Evolutionary conservation across 345 rosid genomes (phyloP), one percentile per base, ranked within the genome.

Genomic region (Hibiscus mutabilis): DNA sequence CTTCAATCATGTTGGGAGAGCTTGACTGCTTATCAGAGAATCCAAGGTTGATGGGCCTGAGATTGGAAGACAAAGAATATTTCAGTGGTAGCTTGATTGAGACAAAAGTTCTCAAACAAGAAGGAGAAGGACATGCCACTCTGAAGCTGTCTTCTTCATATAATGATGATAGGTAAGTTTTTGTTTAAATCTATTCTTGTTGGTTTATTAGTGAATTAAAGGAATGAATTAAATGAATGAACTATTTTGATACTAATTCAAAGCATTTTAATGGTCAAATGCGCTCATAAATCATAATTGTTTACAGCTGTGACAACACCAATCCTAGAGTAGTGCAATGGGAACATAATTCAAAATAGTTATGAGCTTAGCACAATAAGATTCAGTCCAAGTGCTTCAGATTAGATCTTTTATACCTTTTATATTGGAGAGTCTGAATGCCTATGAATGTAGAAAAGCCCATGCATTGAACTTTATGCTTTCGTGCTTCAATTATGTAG

Each of bases 61-160:
- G 93, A 70, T 18, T 85, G 68, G 97, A 95, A 73, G 97, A 90
- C 63, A 95, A 95, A 76, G 97, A 90, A 42, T 90, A 92, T 73
- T 92, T 89, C 73, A 95, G 99, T 59, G 97, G 97, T 65, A 91
- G 99, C 79, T 75, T 95, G 79, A 82, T 91, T 0, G 97, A 95
- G 86, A 84, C 91, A 1, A 87, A 85, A 81, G 67, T 79, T 73
- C 86, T 81, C 11, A 86, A 79, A 69, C 85, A 83, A 76, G 83
- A 74, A 65, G 82, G 79, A 73, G 86, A 79, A 72, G 83, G 83
- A 55, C 81, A 55, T 66, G 7, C 76, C 71, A 69, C 89, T 70
- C 82, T 95, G 75, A 95, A 95, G 80, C 97, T 94, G 68, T 89
- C 99, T 77, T 92, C 98, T 52, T 92, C 99, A 37, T 95, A 82